Percentiles rank a stretch among this genome's conserved stretches.
These are phyloP conservation scores for Cladosporium sp. DNA, from an alignment of 2,329 filamentous ascomycete species.

Conservation along the genomic window DNA sequence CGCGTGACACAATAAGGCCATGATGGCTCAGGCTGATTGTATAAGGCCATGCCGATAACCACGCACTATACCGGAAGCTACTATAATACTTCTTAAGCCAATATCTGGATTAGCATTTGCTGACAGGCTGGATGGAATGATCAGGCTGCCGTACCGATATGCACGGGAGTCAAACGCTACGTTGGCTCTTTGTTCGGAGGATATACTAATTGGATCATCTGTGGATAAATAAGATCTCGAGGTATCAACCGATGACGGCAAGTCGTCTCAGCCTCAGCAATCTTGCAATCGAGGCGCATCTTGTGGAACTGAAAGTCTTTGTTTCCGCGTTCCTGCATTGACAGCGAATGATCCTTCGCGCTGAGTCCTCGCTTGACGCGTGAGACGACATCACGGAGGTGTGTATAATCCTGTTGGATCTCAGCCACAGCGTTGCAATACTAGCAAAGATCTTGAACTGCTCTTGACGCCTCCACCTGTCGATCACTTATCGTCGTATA, in stretches of 20 bases:
- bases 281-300: neutral
- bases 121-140: neutral
- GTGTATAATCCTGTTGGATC: neutral
- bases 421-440: neutral
- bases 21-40: neutral
- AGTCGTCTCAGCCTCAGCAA: slow-evolving; percentile 9
- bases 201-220: neutral
- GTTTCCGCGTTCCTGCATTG: neutral
- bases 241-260: neutral
- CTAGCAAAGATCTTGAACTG: neutral
- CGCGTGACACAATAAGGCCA: neutral
- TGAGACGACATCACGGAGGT: neutral
- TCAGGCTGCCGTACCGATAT: neutral
- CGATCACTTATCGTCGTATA: neutral
- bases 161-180: neutral
- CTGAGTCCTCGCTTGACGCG: neutral
- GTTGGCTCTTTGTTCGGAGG: neutral
- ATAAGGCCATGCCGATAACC: neutral
- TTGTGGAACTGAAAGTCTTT: slow-evolving; percentile 10
- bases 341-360: slow-evolving; percentile 4
- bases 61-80: neutral
- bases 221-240: neutral
- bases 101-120: neutral
- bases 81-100: neutral
- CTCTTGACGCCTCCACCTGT: neutral